These are phyloP conservation scores for Apiospora phragmitis DNA, from an alignment of 2,329 filamentous ascomycete genomes.

Conservation along the genomic window DNA sequence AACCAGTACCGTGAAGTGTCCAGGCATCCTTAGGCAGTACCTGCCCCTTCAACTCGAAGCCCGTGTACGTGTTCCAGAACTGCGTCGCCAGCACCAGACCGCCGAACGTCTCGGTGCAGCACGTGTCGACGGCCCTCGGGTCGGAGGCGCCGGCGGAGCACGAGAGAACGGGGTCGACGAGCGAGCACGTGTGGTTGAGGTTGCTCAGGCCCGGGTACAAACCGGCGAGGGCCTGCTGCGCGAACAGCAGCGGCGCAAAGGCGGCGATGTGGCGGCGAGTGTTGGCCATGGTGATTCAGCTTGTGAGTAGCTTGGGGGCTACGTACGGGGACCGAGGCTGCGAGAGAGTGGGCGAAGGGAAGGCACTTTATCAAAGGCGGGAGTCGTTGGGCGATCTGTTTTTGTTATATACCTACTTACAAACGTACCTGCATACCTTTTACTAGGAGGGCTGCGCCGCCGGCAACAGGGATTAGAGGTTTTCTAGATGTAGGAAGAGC, in stretches of 20 bases:
- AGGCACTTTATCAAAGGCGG: not conserved
- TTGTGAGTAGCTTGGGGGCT: too few relatives aligned
- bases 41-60: conserved; percentile 57
- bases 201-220: conserved; percentile 46
- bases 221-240: conserved; percentile 34
- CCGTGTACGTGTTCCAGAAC: conserved; percentile 66
- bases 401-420: not conserved
- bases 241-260: conserved; percentile 20
- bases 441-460: not conserved
- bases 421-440: not conserved
- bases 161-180: conserved; percentile 44
- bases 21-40: conserved; percentile 57
- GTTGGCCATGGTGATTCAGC: conserved; percentile 9
- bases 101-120: conserved; percentile 66
- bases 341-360: not conserved
- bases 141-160: conserved; percentile 46
- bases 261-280: conserved; percentile 21
- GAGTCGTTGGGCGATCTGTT: not conserved
- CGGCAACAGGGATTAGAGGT: not conserved
- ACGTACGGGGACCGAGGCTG: not conserved
- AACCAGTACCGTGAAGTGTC: conserved; percentile 56
- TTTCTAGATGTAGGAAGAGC: conserved; percentile 19
- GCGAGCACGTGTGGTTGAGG: conserved; percentile 57
- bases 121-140: conserved; percentile 54
- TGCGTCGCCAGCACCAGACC: conserved; percentile 63